These are phyloP conservation scores for Lachnellula cervina DNA, from an alignment of 2,329 filamentous ascomycete genomes.

Conservation along the genomic window DNA sequence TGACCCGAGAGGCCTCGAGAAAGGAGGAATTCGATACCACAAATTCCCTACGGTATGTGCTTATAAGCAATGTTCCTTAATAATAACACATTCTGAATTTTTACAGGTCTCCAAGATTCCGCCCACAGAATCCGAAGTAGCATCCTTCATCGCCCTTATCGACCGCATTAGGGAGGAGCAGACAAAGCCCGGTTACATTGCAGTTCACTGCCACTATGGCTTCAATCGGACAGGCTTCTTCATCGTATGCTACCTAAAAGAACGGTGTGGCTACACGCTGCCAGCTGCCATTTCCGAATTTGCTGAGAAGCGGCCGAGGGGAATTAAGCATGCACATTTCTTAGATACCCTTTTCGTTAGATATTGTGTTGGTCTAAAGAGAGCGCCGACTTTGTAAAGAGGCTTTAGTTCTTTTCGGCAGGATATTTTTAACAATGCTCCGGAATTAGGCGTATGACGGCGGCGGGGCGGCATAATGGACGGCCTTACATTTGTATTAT, in stretches of 20 bases:
- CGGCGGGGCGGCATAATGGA: too few relatives aligned
- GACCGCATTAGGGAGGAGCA: constrained; percentile 56
- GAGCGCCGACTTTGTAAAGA: constrained; percentile 26
- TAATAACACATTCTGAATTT: background rate
- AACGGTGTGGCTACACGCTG: constrained; percentile 66
- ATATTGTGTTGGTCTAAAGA: constrained; percentile 48
- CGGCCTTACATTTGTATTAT: too few relatives aligned
- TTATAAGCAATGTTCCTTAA: background rate
- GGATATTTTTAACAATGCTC: background rate
- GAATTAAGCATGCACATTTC: constrained; percentile 87
- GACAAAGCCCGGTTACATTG: constrained; percentile 51
- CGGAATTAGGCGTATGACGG: background rate
- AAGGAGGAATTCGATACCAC: constrained; percentile 64
- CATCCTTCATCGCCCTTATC: constrained; percentile 51
- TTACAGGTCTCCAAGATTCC: constrained; percentile 71
- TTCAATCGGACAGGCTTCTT: constrained; percentile 94
- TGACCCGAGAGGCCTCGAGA: constrained; percentile 66
- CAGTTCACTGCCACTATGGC: constrained; percentile 92
- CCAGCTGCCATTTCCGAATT: constrained; percentile 78
- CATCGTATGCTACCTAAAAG: constrained; percentile 84
- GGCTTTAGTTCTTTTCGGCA: background rate
- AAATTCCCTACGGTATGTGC: constrained; percentile 70
- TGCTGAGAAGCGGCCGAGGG: constrained; percentile 65
- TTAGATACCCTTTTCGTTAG: constrained; percentile 76
- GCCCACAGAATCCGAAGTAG: constrained; percentile 52